phyloP scores from a whole-genome alignment of 2,329 filamentous ascomycete species.

The Bipolaris zeicola region DNA sequence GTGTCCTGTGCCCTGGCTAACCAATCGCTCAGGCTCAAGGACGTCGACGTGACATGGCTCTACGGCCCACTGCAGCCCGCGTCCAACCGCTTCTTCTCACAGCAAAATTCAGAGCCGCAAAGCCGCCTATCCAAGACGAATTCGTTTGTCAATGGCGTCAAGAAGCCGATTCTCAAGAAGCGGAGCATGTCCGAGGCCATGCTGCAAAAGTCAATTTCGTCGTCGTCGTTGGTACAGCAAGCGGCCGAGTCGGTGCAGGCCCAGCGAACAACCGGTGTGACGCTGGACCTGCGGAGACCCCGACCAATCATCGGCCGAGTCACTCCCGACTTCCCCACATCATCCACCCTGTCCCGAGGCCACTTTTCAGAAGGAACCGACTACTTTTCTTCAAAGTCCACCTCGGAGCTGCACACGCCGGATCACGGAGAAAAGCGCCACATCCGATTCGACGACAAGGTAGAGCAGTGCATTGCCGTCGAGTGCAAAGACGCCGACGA shows the following conservation, averaged over 20 bases:
- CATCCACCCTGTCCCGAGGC: constrained; percentile 66
- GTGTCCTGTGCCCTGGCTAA: constrained; percentile 35
- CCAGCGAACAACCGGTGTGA: constrained; percentile 68
- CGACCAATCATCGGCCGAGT: constrained; percentile 64
- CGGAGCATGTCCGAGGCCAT: constrained; percentile 95
- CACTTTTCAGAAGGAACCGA: constrained; percentile 68
- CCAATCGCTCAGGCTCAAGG: constrained; percentile 74
- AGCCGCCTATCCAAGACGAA: constrained; percentile 64
- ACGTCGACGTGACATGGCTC: constrained; percentile 96
- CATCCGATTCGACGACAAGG: constrained; percentile 96
- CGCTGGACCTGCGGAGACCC: constrained; percentile 54
- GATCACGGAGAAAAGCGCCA: constrained; percentile 71
- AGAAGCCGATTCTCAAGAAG: constrained; percentile 96
- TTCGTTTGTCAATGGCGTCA: constrained; percentile 68
- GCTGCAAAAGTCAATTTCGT: constrained; percentile 84
- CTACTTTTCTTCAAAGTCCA: constrained; percentile 68
- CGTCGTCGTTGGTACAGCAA: constrained; percentile 87
- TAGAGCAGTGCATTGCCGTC: constrained; percentile 93
- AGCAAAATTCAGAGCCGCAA: constrained; percentile 56
- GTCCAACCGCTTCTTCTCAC: constrained; percentile 58
- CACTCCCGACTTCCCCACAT: constrained; percentile 71
- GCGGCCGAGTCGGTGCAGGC: constrained; percentile 85
- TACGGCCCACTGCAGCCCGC: constrained; percentile 90
- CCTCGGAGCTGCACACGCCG: constrained; percentile 73
- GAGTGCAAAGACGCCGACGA: constrained; percentile 82